Evolutionary conservation across 2,329 filamentous ascomycete genomes (phyloP), one percentile per base, ranked within the genome.

Genomic region (Zymoseptoria passerinii): DNA sequence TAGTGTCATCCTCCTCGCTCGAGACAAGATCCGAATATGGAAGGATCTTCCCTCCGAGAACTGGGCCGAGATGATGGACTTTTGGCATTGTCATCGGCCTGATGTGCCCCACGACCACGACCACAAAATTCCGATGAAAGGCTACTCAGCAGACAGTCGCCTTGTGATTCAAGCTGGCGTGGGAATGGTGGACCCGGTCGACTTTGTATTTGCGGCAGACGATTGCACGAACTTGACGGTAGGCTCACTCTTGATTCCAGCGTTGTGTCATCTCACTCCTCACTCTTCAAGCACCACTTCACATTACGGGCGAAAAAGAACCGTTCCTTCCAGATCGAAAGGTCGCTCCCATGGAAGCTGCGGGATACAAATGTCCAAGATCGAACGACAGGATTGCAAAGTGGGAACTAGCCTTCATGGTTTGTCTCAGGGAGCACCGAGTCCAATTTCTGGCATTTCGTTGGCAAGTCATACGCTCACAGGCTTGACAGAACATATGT

Each of bases 31-130:
- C 7, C 75, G 73, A 48, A 73, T 75, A 44, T 99, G 94, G 92
- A 96, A 92, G 74, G 91, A 99, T 69, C 77, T 99, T 18, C 94
- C 94, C 0, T 96, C 91, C 69, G 91, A 95, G 67, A 92, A 96
- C 69, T 99, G 94, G 94, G 95, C 94, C 0, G 94, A 99, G 76
- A 95, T 99, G 92, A 99, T 99, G 94, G 95, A 99, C 73, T 95
- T 99, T 66, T 99, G 94, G 94, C 95, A 99, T 74, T 99, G 94
- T 69, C 94, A 99, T 73, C 97, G 97, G 74, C 94, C 95, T 1
- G 74, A 78, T 48, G 80, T 85, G 61, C 78, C 84, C 57, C 78
- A 84, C 61, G 72, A 78, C 27, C 74, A 78, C 53, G 67, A 67
- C 6, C 62, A 71, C 48, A 64, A 68, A 35, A 64, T 81, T n/a